phyloP scores from a whole-genome alignment of 2,329 filamentous ascomycete genomes.

The Pseudogymnoascus sp. region DNA sequence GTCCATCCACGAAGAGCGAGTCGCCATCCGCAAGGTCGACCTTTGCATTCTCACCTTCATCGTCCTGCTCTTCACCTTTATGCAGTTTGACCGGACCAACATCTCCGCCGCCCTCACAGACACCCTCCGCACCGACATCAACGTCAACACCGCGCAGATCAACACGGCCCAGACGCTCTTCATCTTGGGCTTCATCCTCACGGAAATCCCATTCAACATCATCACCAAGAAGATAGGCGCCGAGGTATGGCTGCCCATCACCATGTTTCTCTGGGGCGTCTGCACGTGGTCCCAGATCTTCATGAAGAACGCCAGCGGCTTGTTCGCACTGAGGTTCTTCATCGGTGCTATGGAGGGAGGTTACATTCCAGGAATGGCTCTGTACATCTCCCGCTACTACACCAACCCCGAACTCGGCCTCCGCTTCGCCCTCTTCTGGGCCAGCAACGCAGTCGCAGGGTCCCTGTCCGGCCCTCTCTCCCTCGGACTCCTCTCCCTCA shows the following conservation, averaged over 20 bases:
- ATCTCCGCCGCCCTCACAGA: constrained; percentile 24
- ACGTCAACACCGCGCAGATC: constrained; percentile 25
- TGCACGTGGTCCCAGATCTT: constrained; percentile 13
- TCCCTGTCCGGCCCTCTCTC: constrained; percentile 1
- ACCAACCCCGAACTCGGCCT: constrained; percentile 22
- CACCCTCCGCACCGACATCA: constrained; percentile 24
- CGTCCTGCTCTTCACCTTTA: constrained; percentile 21
- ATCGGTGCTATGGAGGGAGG: constrained; percentile 13
- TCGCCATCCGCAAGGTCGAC: constrained; percentile 7
- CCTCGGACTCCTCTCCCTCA: constrained; percentile 10
- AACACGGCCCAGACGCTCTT: constrained; percentile 29
- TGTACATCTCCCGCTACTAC: constrained; percentile 25
- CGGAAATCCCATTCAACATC: constrained; percentile 29
- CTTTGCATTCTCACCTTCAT: constrained; percentile 12
- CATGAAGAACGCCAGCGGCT: constrained; percentile 1
- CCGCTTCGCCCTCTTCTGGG: constrained; percentile 12
- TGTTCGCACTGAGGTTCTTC: constrained; percentile 8
- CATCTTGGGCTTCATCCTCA: constrained; percentile 25
- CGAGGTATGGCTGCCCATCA: constrained; percentile 27
- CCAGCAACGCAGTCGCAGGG: constrained; percentile 11
- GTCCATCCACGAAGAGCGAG: background rate
- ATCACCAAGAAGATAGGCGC: constrained; percentile 26
- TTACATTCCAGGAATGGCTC: constrained; percentile 12
- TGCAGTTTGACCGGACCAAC: constrained; percentile 27
- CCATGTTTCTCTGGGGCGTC: constrained; percentile 19